These are phyloP conservation scores for Collybia mongolica DNA, from an alignment of 768 basidiomycete genomes.

Conservation along the genomic window DNA sequence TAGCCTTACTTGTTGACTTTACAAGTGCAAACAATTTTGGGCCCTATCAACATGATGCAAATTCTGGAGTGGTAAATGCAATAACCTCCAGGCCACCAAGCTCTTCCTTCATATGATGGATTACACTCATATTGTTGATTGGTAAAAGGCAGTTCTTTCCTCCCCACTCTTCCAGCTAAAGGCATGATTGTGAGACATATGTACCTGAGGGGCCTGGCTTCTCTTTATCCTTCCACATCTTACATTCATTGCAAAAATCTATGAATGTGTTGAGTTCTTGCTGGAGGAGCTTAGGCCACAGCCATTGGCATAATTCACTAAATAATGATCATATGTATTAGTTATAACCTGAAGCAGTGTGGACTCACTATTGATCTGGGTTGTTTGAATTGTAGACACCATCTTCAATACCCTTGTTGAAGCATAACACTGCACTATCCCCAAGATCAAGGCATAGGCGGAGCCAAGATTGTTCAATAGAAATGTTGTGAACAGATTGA, in stretches of 20 bases:
- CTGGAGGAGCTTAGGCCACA: conserved; percentile 26
- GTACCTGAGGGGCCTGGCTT: conserved; percentile 34
- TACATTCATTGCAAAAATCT: conserved; percentile 20
- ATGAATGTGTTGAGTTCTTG: conserved; percentile 12
- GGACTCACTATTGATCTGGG: conserved; percentile 25
- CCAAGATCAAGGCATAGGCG: conserved; percentile 27
- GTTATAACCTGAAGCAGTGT: not conserved
- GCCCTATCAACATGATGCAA: no score
- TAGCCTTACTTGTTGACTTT: no score
- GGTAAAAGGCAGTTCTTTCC: conserved; percentile 24
- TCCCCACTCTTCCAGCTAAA: conserved; percentile 23
- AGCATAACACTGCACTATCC: conserved; percentile 25
- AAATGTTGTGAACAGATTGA: conserved; percentile 30
- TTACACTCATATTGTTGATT: conserved; percentile 15
- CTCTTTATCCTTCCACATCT: conserved; percentile 24
- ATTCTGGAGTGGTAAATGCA: conserved; percentile 27
- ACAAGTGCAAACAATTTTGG: no score
- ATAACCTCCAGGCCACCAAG: conserved; percentile 30
- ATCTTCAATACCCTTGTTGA: conserved; percentile 16
- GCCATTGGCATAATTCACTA: conserved; percentile 24
- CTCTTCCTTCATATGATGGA: conserved; percentile 24
- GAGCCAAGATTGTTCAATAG: conserved; percentile 33
- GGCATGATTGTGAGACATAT: conserved; percentile 30
- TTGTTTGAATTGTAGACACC: conserved; percentile 23
- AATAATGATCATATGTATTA: conserved; percentile 5